Evolutionary conservation across 805 yeast species (phyloP), one percentile per base, ranked within the genome.

Genomic region (Dipodascus geniculatus): DNA sequence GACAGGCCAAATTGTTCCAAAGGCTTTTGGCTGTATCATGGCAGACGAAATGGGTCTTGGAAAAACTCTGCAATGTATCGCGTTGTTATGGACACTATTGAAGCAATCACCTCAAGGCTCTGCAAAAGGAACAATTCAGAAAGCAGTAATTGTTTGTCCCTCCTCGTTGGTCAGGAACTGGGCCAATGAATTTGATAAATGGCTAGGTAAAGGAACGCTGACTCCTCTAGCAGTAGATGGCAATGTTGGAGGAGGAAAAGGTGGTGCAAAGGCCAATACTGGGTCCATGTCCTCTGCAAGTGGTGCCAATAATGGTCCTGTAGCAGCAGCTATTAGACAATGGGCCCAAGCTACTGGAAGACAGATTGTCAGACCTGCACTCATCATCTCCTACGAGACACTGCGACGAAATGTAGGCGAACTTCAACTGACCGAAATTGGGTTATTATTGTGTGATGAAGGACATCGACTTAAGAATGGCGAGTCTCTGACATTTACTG

Each of bases 21-120:
- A 84, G 33, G 97, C 97, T 0, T 81, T 85, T 63, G 99, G 99
- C 2, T 91, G 97, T 64, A 91, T 91, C 51, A 91, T 91, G 98
- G 97, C 97, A 0, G 97, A 89, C 70, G 97, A 87, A 67, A 89
- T 89, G 97, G 97, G 96, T 2, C 73, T 88, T 42, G 96, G 96
- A 23, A 88, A 88, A 65, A 88, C 96, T 0, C 72, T 88, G 23
- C 96, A 88, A 65, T 91, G 98, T 67, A 76, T 91, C 33, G 76
- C 96, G 0, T 73, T 91, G 31, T 76, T 90, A 86, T 91, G 98
- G 98, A 91, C 97, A 0, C 66, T 91, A 50, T 72, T 91, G 50
- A 80, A 79, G 57, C 99, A 91, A 66, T 83, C 96, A 6, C 98
- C 98, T 1, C 78, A 90, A 52, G 87, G 87, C 3, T 81, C 82